Conservation (phyloP, 768 basidiomycete genomes). For the Tricholomella constricta region DNA sequence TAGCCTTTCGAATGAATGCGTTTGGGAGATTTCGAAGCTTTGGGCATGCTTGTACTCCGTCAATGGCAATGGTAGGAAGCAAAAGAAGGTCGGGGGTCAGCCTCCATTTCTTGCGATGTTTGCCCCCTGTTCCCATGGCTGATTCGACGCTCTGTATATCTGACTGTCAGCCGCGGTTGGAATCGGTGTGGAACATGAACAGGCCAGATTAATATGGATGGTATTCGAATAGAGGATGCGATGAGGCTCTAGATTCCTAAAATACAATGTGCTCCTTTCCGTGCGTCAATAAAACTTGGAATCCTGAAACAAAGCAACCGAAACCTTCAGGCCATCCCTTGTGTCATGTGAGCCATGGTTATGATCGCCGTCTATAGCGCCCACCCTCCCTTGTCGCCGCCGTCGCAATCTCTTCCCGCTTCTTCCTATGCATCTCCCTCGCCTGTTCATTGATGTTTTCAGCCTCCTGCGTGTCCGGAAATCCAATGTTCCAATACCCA, state of each 20-base stretch:
- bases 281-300: neutral
- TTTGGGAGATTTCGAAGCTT: constrained; percentile 6
- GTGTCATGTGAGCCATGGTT: no score
- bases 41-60: constrained; percentile 8
- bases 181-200: no score
- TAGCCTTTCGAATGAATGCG: neutral
- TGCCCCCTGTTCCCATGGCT: no score
- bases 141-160: no score
- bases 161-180: no score
- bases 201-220: no score
- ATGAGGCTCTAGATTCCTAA: no score
- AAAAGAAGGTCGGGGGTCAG: constrained; percentile 5
- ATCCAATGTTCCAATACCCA: constrained; percentile 88
- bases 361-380: constrained; percentile 34
- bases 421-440: constrained; percentile 68
- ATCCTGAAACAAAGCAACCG: no score
- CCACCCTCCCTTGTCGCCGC: constrained; percentile 57
- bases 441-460: constrained; percentile 75
- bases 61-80: neutral
- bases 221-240: no score
- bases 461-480: constrained; percentile 84
- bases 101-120: neutral
- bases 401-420: constrained; percentile 55
- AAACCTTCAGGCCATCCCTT: no score
- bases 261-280: neutral